Conservation (phyloP, 179 eudicot genomes). For the Gypsophila paniculata region DNA sequence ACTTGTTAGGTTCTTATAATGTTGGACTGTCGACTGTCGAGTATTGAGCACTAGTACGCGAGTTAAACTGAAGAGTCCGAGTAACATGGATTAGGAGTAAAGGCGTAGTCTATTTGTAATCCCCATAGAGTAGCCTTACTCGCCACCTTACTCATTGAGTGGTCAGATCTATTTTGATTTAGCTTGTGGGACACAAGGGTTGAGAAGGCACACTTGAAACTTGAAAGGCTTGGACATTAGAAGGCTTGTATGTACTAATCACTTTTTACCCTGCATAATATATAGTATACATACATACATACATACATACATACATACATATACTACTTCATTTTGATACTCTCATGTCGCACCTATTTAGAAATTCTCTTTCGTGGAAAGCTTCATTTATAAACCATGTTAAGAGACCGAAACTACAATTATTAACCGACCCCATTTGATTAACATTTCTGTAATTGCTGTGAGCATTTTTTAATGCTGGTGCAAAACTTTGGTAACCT, state of each 20-base stretch:
- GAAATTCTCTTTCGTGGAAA: not conserved
- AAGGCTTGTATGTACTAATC: not conserved
- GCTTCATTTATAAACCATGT: not conserved
- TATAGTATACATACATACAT: too few relatives aligned
- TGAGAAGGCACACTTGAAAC: too few relatives aligned
- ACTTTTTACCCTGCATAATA: too few relatives aligned
- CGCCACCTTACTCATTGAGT: too few relatives aligned
- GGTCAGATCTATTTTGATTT: too few relatives aligned
- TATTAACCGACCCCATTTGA: not conserved
- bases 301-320: not conserved
- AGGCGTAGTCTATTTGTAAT: not conserved
- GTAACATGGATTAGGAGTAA: not conserved
- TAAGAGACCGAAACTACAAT: not conserved
- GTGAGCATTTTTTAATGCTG: not conserved
- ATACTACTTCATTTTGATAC: not conserved
- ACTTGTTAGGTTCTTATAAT: too few relatives aligned
- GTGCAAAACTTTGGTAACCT: constrained; percentile 10
- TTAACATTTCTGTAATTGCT: not conserved
- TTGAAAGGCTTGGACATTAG: too few relatives aligned
- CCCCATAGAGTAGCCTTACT: too few relatives aligned
- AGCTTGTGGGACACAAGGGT: too few relatives aligned
- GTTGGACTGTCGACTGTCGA: too few relatives aligned
- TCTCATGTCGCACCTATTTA: not conserved
- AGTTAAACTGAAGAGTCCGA: too few relatives aligned
- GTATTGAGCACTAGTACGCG: too few relatives aligned